phyloP scores from a whole-genome alignment of 495 filamentous ascomycete species.

The Aspergillus campestris region DNA sequence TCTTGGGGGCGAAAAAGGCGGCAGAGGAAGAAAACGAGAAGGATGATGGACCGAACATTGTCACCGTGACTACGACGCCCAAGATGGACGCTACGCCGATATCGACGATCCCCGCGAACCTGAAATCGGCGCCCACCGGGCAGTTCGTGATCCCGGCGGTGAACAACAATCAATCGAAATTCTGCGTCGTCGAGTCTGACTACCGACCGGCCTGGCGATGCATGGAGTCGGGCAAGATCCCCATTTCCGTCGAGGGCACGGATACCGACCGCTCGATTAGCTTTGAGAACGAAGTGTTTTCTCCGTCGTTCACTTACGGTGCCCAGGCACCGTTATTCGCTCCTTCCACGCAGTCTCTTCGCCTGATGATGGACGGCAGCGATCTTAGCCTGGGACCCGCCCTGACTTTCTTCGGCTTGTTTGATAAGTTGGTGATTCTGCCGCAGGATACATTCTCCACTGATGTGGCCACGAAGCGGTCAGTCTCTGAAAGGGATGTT shows the following conservation, averaged over 20 bases:
- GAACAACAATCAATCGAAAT: slow-evolving; percentile 48
- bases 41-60: slow-evolving; percentile 26
- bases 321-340: slow-evolving; percentile 58
- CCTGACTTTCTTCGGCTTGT: slow-evolving; percentile 59
- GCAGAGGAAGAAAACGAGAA: slow-evolving; percentile 20
- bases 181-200: slow-evolving; percentile 56
- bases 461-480: slow-evolving; percentile 19
- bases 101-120: slow-evolving; percentile 44
- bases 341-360: slow-evolving; percentile 37
- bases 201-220: slow-evolving; percentile 67
- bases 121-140: slow-evolving; percentile 57
- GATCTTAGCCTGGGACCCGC: slow-evolving; percentile 58
- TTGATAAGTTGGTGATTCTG: slow-evolving; percentile 78
- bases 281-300: slow-evolving; percentile 20
- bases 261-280: slow-evolving; percentile 18
- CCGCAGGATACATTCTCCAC: slow-evolving; percentile 42
- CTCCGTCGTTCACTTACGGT: slow-evolving; percentile 53
- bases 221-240: slow-evolving; percentile 28
- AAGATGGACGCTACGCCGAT: slow-evolving; percentile 59
- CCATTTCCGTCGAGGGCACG: slow-evolving; percentile 24
- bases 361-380: slow-evolving; percentile 59
- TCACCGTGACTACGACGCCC: slow-evolving; percentile 46
- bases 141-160: slow-evolving; percentile 52
- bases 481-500: slow-evolving; percentile 20
- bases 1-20: slow-evolving; percentile 35